phyloP scores from a whole-genome alignment of 768 basidiomycete species.

The Boletellus ananas region DNA sequence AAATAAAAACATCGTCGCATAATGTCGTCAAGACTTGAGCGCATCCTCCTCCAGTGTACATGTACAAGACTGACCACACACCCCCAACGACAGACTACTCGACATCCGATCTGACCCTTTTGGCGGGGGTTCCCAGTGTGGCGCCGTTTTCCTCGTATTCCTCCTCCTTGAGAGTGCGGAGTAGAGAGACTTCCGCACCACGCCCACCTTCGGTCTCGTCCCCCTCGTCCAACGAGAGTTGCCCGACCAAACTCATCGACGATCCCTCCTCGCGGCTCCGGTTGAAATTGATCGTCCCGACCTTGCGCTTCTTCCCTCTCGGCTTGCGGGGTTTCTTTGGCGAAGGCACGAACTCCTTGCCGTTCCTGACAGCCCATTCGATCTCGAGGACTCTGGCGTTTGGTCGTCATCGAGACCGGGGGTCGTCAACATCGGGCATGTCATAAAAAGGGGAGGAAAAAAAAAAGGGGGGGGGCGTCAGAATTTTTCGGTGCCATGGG shows the following conservation, averaged over 20 bases:
- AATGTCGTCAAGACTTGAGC: not conserved
- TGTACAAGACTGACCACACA: not conserved
- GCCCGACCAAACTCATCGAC: slow-evolving; percentile 17
- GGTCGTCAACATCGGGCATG: slow-evolving; percentile 2
- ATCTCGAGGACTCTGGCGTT: slow-evolving; percentile 70
- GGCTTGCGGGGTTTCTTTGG: slow-evolving; percentile 40
- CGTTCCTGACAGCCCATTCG: slow-evolving; percentile 70
- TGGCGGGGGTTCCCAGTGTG: slow-evolving; percentile 24
- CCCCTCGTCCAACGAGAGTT: slow-evolving; percentile 36
- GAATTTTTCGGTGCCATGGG: slow-evolving; percentile 35
- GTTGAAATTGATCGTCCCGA: slow-evolving; percentile 17
- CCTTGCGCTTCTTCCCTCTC: slow-evolving; percentile 33
- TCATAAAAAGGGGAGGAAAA: slow-evolving; percentile 4
- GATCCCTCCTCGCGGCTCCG: slow-evolving; percentile 12
- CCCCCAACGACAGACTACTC: slow-evolving; percentile 4
- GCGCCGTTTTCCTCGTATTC: slow-evolving; percentile 27
- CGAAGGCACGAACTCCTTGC: slow-evolving; percentile 55
- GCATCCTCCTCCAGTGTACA: not conserved
- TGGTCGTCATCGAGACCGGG: slow-evolving; percentile 5
- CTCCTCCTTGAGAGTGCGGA: slow-evolving; percentile 22
- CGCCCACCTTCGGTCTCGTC: slow-evolving; percentile 34
- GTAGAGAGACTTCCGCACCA: slow-evolving; percentile 9
- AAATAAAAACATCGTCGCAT: not conserved
- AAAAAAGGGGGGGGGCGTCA: slow-evolving; percentile 38
- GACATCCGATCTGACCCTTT: slow-evolving; percentile 23